Evolutionary conservation across 176 grass and related monocot species (phyloP), one percentile per base, ranked within the genome.

Genomic region (Avena insularis): DNA sequence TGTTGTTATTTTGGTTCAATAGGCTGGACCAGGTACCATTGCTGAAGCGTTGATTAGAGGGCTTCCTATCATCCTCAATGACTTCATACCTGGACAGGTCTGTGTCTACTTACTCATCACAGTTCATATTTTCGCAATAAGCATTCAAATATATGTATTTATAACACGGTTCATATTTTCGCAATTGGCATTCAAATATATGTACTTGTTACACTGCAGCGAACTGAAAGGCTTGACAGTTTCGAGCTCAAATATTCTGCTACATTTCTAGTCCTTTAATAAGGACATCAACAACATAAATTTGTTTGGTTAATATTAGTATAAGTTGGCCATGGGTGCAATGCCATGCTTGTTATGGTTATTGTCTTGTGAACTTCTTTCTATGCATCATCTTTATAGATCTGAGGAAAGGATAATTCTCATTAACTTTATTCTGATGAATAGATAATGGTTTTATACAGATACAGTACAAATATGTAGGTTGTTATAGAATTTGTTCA

Each of bases 61-160:
- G 46, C 90, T 99, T 67, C 97, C 97, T 56, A 99, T 96, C 79
- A 96, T 99, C 88, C 94, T 99, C 43, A 99, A 99, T 74, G 97
- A 99, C 45, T 99, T 99, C 82, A 99, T 99, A 80, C 97, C 97
- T 85, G 97, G 97, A 94, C 97, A 99, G 97, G 97, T 99, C 71
- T 81, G 71, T 85, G 29, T 40, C 4, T 54, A 67, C 60, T 58
- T 29, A 86, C 72, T 57, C 82, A 45, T 0, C 6, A 2, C 2
- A 33, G 16, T 58, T 50, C 62, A 50, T 79, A 38, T 72, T 68
- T 23, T 74, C 67, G 48, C 20, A 36, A 59, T 25, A 64, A 60
- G 48, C 16, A 74, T 35, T 78, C n/a, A 12, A 55, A 53, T 50
- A 25, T 65, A 63, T 63, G 7, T 23, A 50, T n/a, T 63, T 73